These are phyloP conservation scores for Fraxinus cuspidata DNA, from an alignment of 257 asterid genomes.

Conservation along the genomic window DNA sequence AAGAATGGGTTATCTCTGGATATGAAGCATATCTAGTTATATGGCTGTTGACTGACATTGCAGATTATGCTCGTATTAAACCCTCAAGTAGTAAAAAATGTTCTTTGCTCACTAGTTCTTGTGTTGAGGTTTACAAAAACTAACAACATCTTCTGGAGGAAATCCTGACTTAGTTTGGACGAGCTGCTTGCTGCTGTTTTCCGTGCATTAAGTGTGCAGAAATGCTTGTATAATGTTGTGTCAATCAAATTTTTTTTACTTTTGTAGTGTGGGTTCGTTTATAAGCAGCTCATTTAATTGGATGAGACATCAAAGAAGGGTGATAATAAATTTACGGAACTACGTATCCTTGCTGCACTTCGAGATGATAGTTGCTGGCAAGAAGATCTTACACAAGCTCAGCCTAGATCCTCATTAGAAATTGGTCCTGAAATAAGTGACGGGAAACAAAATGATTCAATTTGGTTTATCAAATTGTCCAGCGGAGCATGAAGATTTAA, in stretches of 20 bases:
- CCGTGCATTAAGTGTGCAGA: constrained; percentile 71
- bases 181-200: constrained; percentile 86
- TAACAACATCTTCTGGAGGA: constrained; percentile 63
- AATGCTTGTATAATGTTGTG: constrained; percentile 65
- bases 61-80: constrained; percentile 84
- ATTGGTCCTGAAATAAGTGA: constrained; percentile 40
- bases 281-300: constrained; percentile 74
- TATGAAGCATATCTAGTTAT: constrained; percentile 81
- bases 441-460: constrained; percentile 31
- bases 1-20: constrained; percentile 91
- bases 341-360: constrained; percentile 61
- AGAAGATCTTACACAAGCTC: constrained; percentile 38
- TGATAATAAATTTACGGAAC: constrained; percentile 52
- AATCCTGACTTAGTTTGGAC: constrained; percentile 61
- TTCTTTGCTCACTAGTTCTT: constrained; percentile 63
- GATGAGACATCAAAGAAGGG: constrained; percentile 71
- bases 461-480: constrained; percentile 28
- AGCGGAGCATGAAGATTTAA: constrained; percentile 60
- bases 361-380: constrained; percentile 57
- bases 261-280: constrained; percentile 80
- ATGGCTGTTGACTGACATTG: constrained; percentile 77
- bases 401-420: constrained; percentile 39
- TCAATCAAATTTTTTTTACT: constrained; percentile 71
- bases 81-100: constrained; percentile 78
- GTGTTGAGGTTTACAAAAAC: constrained; percentile 75